Base-by-base conservation (phyloP, 495 filamentous ascomycete species). In the Penicillium tannophilum region DNA sequence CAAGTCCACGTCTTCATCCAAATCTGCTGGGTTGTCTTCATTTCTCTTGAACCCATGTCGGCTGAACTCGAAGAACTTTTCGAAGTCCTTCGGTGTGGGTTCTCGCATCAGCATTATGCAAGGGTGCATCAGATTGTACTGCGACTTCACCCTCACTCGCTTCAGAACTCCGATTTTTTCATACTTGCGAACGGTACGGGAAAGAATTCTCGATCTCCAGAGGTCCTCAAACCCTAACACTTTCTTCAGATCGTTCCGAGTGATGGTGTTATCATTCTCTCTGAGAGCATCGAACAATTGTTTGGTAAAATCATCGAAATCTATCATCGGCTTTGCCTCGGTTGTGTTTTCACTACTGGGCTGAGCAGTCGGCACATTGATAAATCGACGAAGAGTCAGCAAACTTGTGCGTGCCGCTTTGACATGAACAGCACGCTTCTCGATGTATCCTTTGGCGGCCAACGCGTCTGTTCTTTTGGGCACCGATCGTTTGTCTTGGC, bases 401-500 rank as follows among this genome's bases (percentile, higher is more conserved):
- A 84, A 58, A 70, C 89, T 93, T 0, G 92, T 94, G 51, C 86
- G 84, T 42, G 81, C 75, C 23, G 82, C 79, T 50, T 79, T 83
- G 19, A 85, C 79, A 31, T 90, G 79, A 6, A 93, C 79, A 1
- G 83, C 80, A 36, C 84, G 82, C 72, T 97, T 97, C 39, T 87
- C 86, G 47, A 97, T 91, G 69, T 96, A 95, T 9, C 93, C 93
- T 65, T 88, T 90, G 55, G 79, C 77, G 20, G 83, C 83, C 19
- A 97, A 80, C 2, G 79, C 74, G 60, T 92, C 88, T 1, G 93
- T 97, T 42, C 93, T 81, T 50, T 85, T 85, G 12, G 93, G 91
- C 6, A 96, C 84, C 2, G 93, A 97, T 44, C 91, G 83, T 67
- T 95, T 95, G 70, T 97, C 91, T 72, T 97, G 93, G 19, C 88